Conservation (phyloP, 1,139 yeast genomes). For the Candida glucosophila region DNA sequence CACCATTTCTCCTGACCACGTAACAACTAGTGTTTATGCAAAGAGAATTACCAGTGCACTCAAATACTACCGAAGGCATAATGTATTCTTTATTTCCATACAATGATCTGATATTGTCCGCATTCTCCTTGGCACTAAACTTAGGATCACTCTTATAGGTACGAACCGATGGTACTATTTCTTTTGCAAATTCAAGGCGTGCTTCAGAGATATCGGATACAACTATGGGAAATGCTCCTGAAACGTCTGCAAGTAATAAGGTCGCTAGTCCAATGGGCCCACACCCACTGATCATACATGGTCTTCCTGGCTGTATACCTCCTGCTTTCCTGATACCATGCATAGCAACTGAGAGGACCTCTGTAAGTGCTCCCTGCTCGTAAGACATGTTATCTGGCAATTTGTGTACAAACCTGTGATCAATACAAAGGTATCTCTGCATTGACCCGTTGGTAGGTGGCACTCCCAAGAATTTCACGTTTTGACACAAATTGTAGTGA, state of each 20-base stretch:
- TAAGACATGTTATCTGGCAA: constrained; percentile 47
- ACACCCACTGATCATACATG: constrained; percentile 49
- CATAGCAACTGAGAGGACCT: constrained; percentile 52
- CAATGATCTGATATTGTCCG: constrained; percentile 15
- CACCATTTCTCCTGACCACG: constrained; percentile 24
- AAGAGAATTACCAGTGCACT: constrained; percentile 22
- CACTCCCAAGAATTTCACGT: constrained; percentile 35
- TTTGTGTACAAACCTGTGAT: constrained; percentile 36
- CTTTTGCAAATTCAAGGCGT: constrained; percentile 16
- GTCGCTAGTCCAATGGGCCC: constrained; percentile 60
- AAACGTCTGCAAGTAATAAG: constrained; percentile 22
- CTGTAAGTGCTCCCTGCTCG: constrained; percentile 47
- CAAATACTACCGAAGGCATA: constrained; percentile 28
- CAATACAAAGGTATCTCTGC: constrained; percentile 41
- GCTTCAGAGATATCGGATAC: constrained; percentile 15
- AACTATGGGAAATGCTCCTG: constrained; percentile 17
- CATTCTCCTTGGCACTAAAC: constrained; percentile 14
- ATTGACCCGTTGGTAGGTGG: constrained; percentile 45
- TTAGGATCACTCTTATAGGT: constrained; percentile 16
- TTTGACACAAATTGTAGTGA: constrained; percentile 36
- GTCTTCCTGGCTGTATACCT: constrained; percentile 35
- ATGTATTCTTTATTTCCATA: constrained; percentile 30
- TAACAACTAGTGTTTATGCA: constrained; percentile 21
- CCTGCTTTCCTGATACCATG: constrained; percentile 43
- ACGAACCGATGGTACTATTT: constrained; percentile 16